These are phyloP conservation scores for Aspergillus hiratsukae DNA, from an alignment of 2,329 filamentous ascomycete genomes.

Conservation along the genomic window DNA sequence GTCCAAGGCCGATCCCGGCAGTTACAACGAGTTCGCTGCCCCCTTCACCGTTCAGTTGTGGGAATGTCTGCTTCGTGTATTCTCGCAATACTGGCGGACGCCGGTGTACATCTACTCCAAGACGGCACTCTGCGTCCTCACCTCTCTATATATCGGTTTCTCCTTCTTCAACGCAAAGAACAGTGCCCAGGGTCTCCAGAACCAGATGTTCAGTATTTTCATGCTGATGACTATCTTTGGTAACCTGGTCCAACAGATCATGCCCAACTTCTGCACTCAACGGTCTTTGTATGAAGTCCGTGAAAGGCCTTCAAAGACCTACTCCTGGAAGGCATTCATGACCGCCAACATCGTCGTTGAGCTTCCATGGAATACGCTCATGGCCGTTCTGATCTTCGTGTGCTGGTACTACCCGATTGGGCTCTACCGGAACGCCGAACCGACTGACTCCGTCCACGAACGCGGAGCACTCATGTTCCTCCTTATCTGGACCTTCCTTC, in stretches of 20 bases:
- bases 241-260: slow-evolving; percentile 49
- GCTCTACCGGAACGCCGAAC: slow-evolving; percentile 40
- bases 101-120: slow-evolving; percentile 89
- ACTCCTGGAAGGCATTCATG: slow-evolving; percentile 71
- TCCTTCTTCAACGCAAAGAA: slow-evolving; percentile 73
- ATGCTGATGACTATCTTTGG: slow-evolving; percentile 79
- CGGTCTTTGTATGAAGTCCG: slow-evolving; percentile 57
- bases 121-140: slow-evolving; percentile 59
- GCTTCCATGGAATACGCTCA: slow-evolving; percentile 61
- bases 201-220: slow-evolving; percentile 89
- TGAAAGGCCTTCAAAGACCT: slow-evolving; percentile 62
- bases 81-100: slow-evolving; percentile 89
- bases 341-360: slow-evolving; percentile 68
- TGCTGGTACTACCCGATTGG: slow-evolving; percentile 65
- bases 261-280: slow-evolving; percentile 57
- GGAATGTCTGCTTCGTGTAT: slow-evolving; percentile 68
- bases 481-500: slow-evolving; percentile 61
- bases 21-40: slow-evolving; percentile 75
- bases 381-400: slow-evolving; percentile 59
- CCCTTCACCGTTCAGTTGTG: slow-evolving; percentile 64
- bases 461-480: slow-evolving; percentile 64
- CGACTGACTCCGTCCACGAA: slow-evolving; percentile 39
- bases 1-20: slow-evolving; percentile 44
- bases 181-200: slow-evolving; percentile 75
- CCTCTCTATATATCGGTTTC: slow-evolving; percentile 76